Evolutionary conservation across 257 asterid genomes (phyloP), one percentile per base, ranked within the genome.

Genomic region (Forsythia viridissima): DNA sequence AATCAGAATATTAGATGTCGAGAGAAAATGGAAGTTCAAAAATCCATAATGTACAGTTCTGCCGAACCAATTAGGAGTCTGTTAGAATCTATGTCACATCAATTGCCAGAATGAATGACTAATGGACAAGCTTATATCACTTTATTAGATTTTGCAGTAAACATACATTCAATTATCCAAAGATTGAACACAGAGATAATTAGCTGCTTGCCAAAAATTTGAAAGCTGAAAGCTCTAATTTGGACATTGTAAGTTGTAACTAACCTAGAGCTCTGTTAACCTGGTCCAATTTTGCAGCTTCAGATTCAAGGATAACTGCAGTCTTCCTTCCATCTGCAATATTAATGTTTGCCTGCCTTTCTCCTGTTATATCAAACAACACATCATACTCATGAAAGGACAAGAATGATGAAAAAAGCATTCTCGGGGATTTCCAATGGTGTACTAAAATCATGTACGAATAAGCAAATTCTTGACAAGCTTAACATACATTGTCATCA

Each of bases 251-350:
- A 68, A 72, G 72, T 37, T 67, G 70, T 15, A 59, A 88, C 91
- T 70, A 82, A 90, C 98, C 98, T 86, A 39, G 89, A 43, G 98
- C 97, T 88, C 97, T 84, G 87, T 93, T 93, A 76, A 93, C 93
- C 85, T 92, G 98, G 82, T 93, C 97, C 90, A 79, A 77, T 82
- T 85, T 93, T 51, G 97, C 91, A 86, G 96, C 97, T 86, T 93
- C 98, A 77, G 98, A 93, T 76, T 86, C 95, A 82, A 93, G 98
- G 82, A 93, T 93, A 66, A 87, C 88, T 5, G 92, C 78, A 70
- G 46, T 88, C 88, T 91, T 93, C 84, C 63, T 91, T 38, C 97
- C 98, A 40, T 93, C 97, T 0, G 98, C 97, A 39, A 90, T 90
- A 80, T 93, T 93, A 74, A 93, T 90, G 73, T 93, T 79, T 79